Conservation (phyloP, 108 stramenopile genomes). For the Fistulifera pelliculosa region DNA sequence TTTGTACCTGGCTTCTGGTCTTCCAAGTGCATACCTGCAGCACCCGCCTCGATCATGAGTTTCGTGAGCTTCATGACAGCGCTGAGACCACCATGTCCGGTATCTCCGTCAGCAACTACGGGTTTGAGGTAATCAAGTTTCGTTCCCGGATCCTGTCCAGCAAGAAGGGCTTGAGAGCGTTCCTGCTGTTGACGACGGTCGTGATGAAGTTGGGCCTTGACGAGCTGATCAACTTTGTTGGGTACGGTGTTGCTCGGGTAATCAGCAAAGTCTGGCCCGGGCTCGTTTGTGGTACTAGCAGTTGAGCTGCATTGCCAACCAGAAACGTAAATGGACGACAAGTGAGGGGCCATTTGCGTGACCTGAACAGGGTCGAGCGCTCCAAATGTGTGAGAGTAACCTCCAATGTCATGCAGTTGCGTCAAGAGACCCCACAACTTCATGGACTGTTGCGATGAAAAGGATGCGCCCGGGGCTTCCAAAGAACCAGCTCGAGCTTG, state of each 20-base stretch:
- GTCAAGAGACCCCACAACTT: constrained; percentile 61
- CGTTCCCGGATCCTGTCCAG: constrained; percentile 45
- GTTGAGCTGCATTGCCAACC: constrained; percentile 95
- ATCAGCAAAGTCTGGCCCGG: constrained; percentile 76
- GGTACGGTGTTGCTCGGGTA: constrained; percentile 88
- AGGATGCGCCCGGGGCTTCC: constrained; percentile 46
- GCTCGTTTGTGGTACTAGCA: constrained; percentile 89
- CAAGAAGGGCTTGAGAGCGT: constrained; percentile 47
- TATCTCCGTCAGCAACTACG: constrained; percentile 93
- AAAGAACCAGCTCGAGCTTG: constrained; percentile 29
- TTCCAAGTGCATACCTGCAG: constrained; percentile 80
- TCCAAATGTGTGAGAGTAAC: constrained; percentile 92
- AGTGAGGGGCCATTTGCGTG: constrained; percentile 91
- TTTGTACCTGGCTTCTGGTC: constrained; percentile 93
- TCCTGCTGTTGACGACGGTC: constrained; percentile 89
- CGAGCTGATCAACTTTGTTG: constrained; percentile 90
- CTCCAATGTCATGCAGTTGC: constrained; percentile 53
- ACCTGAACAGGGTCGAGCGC: constrained; percentile 95
- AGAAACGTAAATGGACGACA: constrained; percentile 80
- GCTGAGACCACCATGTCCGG: constrained; percentile 82
- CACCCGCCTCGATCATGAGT: constrained; percentile 91
- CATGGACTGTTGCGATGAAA: constrained; percentile 45
- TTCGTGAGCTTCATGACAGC: constrained; percentile 96
- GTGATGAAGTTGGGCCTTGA: constrained; percentile 88
- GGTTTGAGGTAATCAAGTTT: constrained; percentile 90